Conservation (phyloP, 148 eudicot species). For the Diospyros kaki region DNA sequence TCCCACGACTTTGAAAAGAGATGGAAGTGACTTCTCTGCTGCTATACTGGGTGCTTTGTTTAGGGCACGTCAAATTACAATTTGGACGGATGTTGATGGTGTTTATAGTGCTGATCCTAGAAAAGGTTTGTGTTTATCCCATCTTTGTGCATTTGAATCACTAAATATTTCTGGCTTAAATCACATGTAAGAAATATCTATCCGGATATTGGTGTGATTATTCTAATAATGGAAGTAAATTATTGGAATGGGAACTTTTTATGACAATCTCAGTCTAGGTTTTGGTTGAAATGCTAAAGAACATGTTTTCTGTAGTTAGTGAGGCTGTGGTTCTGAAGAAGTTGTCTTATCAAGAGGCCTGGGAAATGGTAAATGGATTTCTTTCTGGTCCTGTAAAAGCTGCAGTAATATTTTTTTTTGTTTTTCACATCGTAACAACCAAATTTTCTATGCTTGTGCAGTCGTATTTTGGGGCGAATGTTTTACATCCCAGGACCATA, state of each 20-base stretch:
- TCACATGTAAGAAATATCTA: background rate
- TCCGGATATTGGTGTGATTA: background rate
- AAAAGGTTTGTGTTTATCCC: constrained; percentile 59
- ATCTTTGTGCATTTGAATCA: background rate
- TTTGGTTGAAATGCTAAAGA: constrained; percentile 15
- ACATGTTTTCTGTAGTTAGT: constrained; percentile 57
- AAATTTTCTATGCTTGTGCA: constrained; percentile 32
- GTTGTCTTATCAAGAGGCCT: constrained; percentile 96
- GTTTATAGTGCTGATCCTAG: constrained; percentile 98
- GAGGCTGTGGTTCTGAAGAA: constrained; percentile 87
- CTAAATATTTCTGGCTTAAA: no score
- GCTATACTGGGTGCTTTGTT: constrained; percentile 97
- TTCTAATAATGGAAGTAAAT: background rate
- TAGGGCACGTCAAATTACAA: constrained; percentile 88
- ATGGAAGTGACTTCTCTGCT: constrained; percentile 99
- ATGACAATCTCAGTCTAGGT: background rate
- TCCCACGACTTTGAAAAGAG: constrained; percentile 95
- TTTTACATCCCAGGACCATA: constrained; percentile 95
- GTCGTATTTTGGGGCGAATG: constrained; percentile 99
- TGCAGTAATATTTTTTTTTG: background rate
- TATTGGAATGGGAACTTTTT: constrained; percentile 2
- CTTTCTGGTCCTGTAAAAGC: constrained; percentile 7
- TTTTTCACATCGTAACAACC: constrained; percentile 6
- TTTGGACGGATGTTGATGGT: constrained; percentile 99
- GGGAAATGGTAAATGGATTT: constrained; percentile 81